A percentile compares a stretch with the other conserved stretches of the same genome.
Conservation (phyloP, 164 flowering plant genomes). For the Vitis rupestris region DNA sequence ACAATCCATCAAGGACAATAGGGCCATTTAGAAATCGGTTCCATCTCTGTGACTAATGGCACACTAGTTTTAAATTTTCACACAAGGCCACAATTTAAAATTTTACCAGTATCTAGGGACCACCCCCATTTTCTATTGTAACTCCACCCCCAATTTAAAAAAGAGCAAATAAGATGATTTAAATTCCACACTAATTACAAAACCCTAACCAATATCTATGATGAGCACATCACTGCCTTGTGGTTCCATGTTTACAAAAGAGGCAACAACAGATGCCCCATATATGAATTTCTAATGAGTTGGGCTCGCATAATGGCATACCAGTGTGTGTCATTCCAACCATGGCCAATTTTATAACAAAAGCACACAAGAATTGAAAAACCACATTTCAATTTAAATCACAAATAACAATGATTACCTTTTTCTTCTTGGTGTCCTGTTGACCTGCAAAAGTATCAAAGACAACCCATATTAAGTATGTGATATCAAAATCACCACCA, state of each 20-base stretch:
- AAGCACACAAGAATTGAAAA: no score
- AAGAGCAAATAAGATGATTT: no score
- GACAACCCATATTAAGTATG: not conserved
- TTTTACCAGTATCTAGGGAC: no score
- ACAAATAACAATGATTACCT: constrained; percentile 33
- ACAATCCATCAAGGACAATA: no score
- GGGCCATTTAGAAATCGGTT: no score
- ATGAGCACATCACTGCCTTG: not conserved
- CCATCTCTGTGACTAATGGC: no score
- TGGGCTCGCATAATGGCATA: not conserved
- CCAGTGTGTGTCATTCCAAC: not conserved
- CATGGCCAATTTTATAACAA: not conserved
- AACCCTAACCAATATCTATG: not conserved
- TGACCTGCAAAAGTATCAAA: constrained; percentile 37
- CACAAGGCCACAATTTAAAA: no score
- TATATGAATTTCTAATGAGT: not conserved
- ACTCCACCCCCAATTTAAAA: no score
- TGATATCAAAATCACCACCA: not conserved
- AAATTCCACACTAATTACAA: no score
- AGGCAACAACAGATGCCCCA: not conserved
- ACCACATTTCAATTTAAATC: not conserved
- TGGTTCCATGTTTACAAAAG: not conserved
- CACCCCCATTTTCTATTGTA: no score
- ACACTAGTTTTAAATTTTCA: no score
- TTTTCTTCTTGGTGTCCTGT: constrained; percentile 33